Evolutionary conservation across 495 filamentous ascomycete species (phyloP), one percentile per base, ranked within the genome.

Genomic region (Oidiodendron maius): DNA sequence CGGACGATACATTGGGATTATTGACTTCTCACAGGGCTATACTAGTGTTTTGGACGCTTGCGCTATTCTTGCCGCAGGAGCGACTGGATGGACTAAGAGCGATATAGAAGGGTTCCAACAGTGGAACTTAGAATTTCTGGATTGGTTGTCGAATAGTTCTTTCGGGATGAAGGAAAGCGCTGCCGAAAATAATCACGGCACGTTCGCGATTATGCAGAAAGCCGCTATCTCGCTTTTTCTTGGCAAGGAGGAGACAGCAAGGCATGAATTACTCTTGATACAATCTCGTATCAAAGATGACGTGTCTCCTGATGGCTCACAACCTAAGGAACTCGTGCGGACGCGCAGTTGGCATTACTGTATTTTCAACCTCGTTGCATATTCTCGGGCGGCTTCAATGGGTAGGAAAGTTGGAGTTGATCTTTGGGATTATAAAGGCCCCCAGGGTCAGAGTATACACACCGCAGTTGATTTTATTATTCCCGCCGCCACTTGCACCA

Each of bases 321-420:
- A 46, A 15, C 48, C 52, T 4, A 26, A 5, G 16, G 52, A 55
- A 26, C 52, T 55, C 17, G 22, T 10, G 10, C 52, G 52, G 34
- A 55, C 52, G n/a, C 48, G 52, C 23, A 55, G 52, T 38, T 55
- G 52, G 52, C 52, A 55, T 44, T 55, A 55, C 41, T 51, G 47
- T 11, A 55, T 26, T 1, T 55, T 55, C 15, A 46, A 50, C 16
- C 39, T 55, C n/a, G 23, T 55, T 3, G 52, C 52, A 16, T 40
- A 50, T 21, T 28, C 40, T 4, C 47, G 52, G 2, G 41, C 43
- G 11, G 52, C 52, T 15, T 22, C 23, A 12, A 40, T 46, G 8
- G 48, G 40, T 11, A 24, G 21, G 40, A 55, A 55, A 40, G 47
- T 47, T n/a, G 52, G 48, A 10, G 42, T 51, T 3, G 47, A 55